These are phyloP conservation scores for Phyllachora maydis DNA, from an alignment of 2,329 filamentous ascomycete species.

Conservation along the genomic window DNA sequence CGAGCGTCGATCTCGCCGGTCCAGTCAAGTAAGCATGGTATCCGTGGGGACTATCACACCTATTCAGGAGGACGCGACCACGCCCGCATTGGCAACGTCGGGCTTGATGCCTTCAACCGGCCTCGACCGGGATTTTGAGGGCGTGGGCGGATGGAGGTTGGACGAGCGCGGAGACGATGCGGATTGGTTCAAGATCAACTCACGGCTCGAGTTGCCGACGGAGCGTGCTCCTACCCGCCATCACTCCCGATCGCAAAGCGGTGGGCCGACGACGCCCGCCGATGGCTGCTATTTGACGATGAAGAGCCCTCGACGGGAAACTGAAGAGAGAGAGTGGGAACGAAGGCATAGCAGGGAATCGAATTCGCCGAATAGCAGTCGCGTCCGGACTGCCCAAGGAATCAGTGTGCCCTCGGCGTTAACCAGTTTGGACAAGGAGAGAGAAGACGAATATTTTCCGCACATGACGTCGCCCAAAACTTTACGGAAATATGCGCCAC, in stretches of 20 bases:
- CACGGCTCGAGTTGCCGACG: slow-evolving; percentile 23
- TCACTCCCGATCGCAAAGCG: slow-evolving; percentile 20
- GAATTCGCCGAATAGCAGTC: slow-evolving; percentile 23
- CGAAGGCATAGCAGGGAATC: slow-evolving; percentile 6
- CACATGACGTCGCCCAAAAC: neutral
- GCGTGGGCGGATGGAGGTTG: slow-evolving; percentile 35
- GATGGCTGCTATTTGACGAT: slow-evolving; percentile 22
- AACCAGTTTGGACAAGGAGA: slow-evolving; percentile 10
- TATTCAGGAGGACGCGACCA: slow-evolving; percentile 11
- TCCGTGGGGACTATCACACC: slow-evolving; percentile 11
- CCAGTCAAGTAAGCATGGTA: slow-evolving; percentile 11
- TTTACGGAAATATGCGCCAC: too few relatives aligned
- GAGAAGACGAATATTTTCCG: slow-evolving; percentile 23
- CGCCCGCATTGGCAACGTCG: slow-evolving; percentile 8
- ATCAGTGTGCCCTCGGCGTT: slow-evolving; percentile 8
- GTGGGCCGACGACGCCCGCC: slow-evolving; percentile 14
- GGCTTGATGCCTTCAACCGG: slow-evolving; percentile 15
- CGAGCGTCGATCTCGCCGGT: slow-evolving; percentile 13
- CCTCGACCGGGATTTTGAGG: slow-evolving; percentile 34
- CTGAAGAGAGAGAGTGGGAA: slow-evolving; percentile 5
- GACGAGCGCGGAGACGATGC: slow-evolving; percentile 19
- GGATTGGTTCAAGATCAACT: slow-evolving; percentile 31
- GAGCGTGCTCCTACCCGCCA: slow-evolving; percentile 17
- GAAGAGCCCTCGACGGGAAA: slow-evolving; percentile 12
- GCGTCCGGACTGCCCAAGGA: slow-evolving; percentile 23